Percentiles rank a stretch among this genome's conserved stretches.
phyloP scores from a whole-genome alignment of 1,284 basidiomycete species.

The Sporisorium graminicola region DNA sequence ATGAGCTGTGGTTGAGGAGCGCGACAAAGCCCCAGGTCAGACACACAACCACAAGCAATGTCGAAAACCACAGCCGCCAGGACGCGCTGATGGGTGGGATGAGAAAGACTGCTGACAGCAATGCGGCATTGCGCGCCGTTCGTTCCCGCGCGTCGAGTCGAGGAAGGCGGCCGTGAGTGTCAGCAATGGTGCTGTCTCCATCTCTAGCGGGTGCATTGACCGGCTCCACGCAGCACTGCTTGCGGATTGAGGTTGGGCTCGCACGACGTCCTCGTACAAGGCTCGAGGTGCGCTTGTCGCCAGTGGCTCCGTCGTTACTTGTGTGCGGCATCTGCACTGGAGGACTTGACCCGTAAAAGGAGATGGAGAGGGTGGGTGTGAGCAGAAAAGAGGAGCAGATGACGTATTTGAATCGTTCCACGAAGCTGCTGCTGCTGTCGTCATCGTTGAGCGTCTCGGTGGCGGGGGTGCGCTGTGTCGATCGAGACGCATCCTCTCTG shows the following conservation, averaged over 20 bases:
- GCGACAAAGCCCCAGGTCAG: slow-evolving; percentile 35
- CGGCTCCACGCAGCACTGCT: slow-evolving; percentile 23
- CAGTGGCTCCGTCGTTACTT: background rate
- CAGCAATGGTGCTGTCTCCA: background rate
- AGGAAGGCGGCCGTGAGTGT: slow-evolving; percentile 15
- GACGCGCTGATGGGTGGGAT: slow-evolving; percentile 33
- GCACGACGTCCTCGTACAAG: slow-evolving; percentile 8
- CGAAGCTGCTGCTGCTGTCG: slow-evolving; percentile 35
- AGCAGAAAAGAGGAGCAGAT: slow-evolving; percentile 67
- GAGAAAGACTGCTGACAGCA: slow-evolving; percentile 26
- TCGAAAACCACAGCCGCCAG: slow-evolving; percentile 34
- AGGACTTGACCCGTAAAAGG: slow-evolving; percentile 57
- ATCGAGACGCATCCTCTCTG: too few species aligned
- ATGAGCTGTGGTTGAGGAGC: slow-evolving; percentile 21
- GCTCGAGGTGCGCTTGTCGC: background rate
- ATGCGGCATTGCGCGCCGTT: slow-evolving; percentile 24
- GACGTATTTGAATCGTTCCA: slow-evolving; percentile 64
- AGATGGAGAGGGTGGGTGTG: slow-evolving; percentile 64
- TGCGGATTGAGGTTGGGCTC: slow-evolving; percentile 3
- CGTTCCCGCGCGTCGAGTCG: slow-evolving; percentile 29
- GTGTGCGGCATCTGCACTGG: slow-evolving; percentile 9
- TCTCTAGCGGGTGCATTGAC: slow-evolving; percentile 13
- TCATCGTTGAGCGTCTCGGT: background rate
- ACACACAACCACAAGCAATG: slow-evolving; percentile 22
- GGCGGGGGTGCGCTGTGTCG: background rate